A percentile compares a stretch with the other conserved stretches of the same genome.
Conservation (phyloP, 2,329 filamentous ascomycete genomes). For the Hypoxylon sp. region DNA sequence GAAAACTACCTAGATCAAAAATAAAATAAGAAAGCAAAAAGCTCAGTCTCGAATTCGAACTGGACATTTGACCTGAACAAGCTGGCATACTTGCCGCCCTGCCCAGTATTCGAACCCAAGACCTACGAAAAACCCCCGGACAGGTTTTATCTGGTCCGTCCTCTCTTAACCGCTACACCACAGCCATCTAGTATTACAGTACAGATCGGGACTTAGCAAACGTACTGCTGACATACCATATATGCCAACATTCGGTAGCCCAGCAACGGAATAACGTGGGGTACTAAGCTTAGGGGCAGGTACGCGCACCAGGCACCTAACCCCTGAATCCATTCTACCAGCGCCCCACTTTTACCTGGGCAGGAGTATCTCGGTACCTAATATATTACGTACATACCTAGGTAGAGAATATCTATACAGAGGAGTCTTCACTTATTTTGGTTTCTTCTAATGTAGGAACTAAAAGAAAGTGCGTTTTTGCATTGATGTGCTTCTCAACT, state of each 20-base stretch:
- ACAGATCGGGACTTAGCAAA: neutral
- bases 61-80: neutral
- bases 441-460: too few relatives aligned
- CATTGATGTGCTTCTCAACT: too few relatives aligned
- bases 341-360: too few relatives aligned
- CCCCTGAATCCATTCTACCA: too few relatives aligned
- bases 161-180: neutral
- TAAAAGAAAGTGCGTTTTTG: too few relatives aligned
- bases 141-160: conserved; percentile 1
- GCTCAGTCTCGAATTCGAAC: neutral
- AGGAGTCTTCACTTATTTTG: too few relatives aligned
- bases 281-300: too few relatives aligned
- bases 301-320: neutral
- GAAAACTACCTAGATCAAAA: neutral
- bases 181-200: neutral
- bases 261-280: neutral
- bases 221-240: neutral
- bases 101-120: neutral
- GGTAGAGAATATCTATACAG: too few relatives aligned
- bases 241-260: neutral
- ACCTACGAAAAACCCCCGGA: conserved; percentile 2
- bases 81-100: neutral
- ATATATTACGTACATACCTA: too few relatives aligned
- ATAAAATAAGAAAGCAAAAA: neutral
- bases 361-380: too few relatives aligned